Evolutionary conservation across 2,329 filamentous ascomycete species (phyloP), one percentile per base, ranked within the genome.

Genomic region (Arthrobotrys sinensis): DNA sequence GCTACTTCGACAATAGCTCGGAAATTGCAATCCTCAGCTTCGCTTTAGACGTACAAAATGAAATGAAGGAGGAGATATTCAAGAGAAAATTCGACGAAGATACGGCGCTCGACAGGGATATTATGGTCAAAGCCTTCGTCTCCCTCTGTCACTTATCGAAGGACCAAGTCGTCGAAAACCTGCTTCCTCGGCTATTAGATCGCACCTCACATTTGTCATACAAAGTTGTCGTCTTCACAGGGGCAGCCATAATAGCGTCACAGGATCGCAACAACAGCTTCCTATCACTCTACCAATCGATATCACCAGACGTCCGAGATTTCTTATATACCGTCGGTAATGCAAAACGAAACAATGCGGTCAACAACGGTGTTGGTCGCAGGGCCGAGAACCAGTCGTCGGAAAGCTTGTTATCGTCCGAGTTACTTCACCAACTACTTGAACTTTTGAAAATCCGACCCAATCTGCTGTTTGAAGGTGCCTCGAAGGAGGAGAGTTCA

Each of bases 31-130:
- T 91, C 72, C 86, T 91, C 76, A 91, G 90, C 82, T 92, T 90
- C 82, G 90, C 90, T 45, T 86, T 91, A 83, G 90, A 92, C 82
- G 88, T 92, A 7, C 90, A 92, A 81, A 89, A 91, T 81, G 90
- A 92, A 82, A 87, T 92, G 55, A 87, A 68, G 38, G 76, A 79
- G 52, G 71, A 79, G 52, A 79, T 79, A 64, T 79, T 79, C 48
- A 79, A 79, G 46, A 45, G 63, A 11, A 73, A 79, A 32, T 75
- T 75, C 48, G 69, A 79, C 19, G 87, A 90, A 28, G 83, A 85
- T n/a, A 83, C 85, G 24, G 83, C 86, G 34, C 89, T 91, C 80
- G 90, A 91, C 72, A 88, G 89, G 82, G 88, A 90, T 75, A 86
- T 91, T 81, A 89, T 91, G 84, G 91, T 90, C 14, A 89, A 89